phyloP scores from a whole-genome alignment of 2,329 filamentous ascomycete genomes.

The Byssochlamys sp. region DNA sequence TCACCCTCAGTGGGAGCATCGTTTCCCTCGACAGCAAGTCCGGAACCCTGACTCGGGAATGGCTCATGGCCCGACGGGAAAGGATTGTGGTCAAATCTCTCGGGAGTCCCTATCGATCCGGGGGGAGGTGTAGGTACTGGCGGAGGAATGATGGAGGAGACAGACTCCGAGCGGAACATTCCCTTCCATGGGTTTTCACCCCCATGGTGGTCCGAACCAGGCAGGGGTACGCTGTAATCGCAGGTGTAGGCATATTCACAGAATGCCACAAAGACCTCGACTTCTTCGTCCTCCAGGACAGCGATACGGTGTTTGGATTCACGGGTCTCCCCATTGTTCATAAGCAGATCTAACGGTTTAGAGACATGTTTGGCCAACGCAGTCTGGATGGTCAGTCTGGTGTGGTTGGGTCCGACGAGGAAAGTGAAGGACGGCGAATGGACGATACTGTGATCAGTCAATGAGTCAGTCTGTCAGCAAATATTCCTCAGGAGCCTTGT shows the following conservation, averaged over 20 bases:
- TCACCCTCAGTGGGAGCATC: neutral
- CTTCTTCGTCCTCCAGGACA: slow-evolving; percentile 38
- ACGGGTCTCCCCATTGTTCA: slow-evolving; percentile 38
- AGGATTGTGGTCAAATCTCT: neutral
- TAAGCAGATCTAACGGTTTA: slow-evolving; percentile 33
- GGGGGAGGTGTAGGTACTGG: slow-evolving; percentile 2
- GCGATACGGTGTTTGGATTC: slow-evolving; percentile 36
- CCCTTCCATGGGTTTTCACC: slow-evolving; percentile 5
- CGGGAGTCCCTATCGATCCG: neutral
- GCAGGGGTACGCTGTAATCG: slow-evolving; percentile 31
- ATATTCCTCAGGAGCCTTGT: slow-evolving; percentile 7
- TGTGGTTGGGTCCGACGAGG: slow-evolving; percentile 37
- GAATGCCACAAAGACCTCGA: slow-evolving; percentile 41
- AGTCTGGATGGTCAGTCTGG: slow-evolving; percentile 39
- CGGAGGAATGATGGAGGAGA: slow-evolving; percentile 11
- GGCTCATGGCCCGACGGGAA: neutral
- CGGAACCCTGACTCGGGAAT: neutral
- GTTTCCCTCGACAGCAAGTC: neutral
- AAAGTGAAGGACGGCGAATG: slow-evolving; percentile 38
- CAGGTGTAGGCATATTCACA: slow-evolving; percentile 43
- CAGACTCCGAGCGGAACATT: slow-evolving; percentile 11
- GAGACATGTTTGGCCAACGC: slow-evolving; percentile 37
- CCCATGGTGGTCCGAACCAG: neutral
- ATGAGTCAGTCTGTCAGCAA: slow-evolving; percentile 11
- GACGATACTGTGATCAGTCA: slow-evolving; percentile 27